Percentiles rank a stretch among this genome's conserved stretches.
Conservation (phyloP, 768 basidiomycete species). For the Cystofilobasidium ferigula region DNA sequence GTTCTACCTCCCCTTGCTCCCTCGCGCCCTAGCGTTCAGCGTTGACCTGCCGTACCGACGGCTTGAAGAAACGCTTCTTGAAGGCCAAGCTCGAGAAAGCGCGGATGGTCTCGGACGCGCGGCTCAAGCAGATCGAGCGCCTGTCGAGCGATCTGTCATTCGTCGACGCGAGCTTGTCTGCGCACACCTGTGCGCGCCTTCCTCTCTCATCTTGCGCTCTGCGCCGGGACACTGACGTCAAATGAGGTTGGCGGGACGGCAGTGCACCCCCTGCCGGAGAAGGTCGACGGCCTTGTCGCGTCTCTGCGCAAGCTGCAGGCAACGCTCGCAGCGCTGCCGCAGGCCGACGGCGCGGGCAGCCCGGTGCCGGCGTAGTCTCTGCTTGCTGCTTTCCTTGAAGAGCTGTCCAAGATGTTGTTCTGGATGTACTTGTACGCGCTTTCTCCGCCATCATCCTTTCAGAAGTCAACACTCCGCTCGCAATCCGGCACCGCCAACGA, state of each 20-base stretch:
- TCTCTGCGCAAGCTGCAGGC: constrained; percentile 1
- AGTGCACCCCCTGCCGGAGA: not conserved
- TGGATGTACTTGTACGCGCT: no score
- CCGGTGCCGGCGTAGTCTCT: no score
- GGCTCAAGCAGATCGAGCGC: not conserved
- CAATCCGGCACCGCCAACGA: no score
- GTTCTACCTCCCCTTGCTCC: not conserved
- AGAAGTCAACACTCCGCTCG: no score
- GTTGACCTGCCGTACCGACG: no score
- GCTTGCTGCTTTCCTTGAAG: no score
- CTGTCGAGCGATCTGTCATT: constrained; percentile 1
- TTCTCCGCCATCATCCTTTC: no score
- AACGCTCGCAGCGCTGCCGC: not conserved
- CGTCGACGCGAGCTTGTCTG: not conserved
- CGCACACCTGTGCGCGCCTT: not conserved
- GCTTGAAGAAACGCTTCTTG: not conserved
- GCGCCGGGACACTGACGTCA: not conserved
- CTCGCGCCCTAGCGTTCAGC: not conserved
- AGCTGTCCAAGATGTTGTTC: no score
- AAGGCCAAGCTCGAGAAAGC: not conserved
- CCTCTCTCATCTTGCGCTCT: not conserved
- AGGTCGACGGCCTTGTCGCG: not conserved
- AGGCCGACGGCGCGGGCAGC: no score
- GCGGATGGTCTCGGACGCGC: not conserved
- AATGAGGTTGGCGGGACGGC: not conserved